Conservation (phyloP, 805 yeast genomes). For the Candida easanensis region DNA sequence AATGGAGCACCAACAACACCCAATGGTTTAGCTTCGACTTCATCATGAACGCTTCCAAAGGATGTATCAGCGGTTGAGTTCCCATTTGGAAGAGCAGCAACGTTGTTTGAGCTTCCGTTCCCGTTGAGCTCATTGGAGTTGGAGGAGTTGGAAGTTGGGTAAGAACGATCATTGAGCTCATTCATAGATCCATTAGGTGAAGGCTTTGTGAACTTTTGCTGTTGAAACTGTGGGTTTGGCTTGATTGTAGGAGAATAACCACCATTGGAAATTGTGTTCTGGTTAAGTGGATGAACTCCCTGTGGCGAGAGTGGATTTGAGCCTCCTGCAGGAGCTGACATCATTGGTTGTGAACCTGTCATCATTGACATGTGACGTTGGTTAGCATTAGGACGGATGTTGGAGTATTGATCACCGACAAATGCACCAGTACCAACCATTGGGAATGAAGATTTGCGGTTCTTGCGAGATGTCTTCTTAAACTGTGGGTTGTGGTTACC, state of each 20-base stretch:
- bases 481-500: conserved; percentile 19
- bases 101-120: background rate
- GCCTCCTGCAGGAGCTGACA: background rate
- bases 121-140: conserved; percentile 7
- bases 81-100: background rate
- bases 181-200: conserved; percentile 6
- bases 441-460: conserved; percentile 40
- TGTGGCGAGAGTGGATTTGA: background rate
- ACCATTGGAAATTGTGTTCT: background rate
- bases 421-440: conserved; percentile 8
- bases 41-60: conserved; percentile 8
- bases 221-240: conserved; percentile 13
- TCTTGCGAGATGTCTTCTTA: conserved; percentile 43
- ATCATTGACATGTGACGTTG: conserved; percentile 10
- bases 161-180: conserved; percentile 5
- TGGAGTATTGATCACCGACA: conserved; percentile 2
- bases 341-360: conserved; percentile 6
- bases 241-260: conserved; percentile 12
- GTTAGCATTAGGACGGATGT: conserved; percentile 5
- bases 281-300: background rate
- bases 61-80: conserved; percentile 8
- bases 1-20: conserved; percentile 9
- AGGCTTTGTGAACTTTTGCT: conserved; percentile 4
- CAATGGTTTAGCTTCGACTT: conserved; percentile 11
- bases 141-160: conserved; percentile 12